Percentiles rank a stretch among this genome's conserved stretches.
These are phyloP conservation scores for Zalaria sp. DNA, from an alignment of 2,329 filamentous ascomycete genomes.

Conservation along the genomic window DNA sequence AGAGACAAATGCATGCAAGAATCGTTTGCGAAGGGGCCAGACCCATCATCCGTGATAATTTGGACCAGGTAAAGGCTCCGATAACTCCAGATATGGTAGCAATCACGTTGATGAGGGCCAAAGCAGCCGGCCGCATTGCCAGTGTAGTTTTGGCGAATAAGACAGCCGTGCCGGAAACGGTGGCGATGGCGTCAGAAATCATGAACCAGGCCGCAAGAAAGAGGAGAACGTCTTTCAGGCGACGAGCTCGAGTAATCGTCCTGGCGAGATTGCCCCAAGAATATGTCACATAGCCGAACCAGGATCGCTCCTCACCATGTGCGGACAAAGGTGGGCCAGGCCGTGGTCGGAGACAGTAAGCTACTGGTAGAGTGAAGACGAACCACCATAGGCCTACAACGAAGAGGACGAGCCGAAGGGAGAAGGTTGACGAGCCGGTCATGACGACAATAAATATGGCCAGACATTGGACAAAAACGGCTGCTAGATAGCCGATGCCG, in stretches of 20 bases:
- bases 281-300: constrained; percentile 60
- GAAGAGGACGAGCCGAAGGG: constrained; percentile 74
- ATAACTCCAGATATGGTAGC: constrained; percentile 71
- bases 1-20: constrained; percentile 75
- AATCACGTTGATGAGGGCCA: constrained; percentile 89
- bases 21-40: constrained; percentile 78
- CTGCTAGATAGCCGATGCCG: constrained; percentile 83
- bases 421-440: constrained; percentile 66
- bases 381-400: constrained; percentile 89
- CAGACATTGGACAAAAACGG: constrained; percentile 68
- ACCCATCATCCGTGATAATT: constrained; percentile 53
- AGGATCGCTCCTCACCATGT: constrained; percentile 24
- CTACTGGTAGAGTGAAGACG: constrained; percentile 75
- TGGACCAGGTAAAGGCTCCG: constrained; percentile 83
- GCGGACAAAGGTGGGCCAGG: constrained; percentile 60
- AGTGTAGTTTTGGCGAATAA: constrained; percentile 90
- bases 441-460: constrained; percentile 62
- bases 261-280: constrained; percentile 78
- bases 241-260: constrained; percentile 61
- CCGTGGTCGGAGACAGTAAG: constrained; percentile 72
- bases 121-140: constrained; percentile 72
- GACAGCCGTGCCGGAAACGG: constrained; percentile 85
- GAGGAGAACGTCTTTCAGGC: constrained; percentile 57
- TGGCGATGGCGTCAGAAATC: constrained; percentile 85
- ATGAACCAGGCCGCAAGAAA: constrained; percentile 90